Conservation (phyloP, 768 basidiomycete species). For the Boletus barrowsii region DNA sequence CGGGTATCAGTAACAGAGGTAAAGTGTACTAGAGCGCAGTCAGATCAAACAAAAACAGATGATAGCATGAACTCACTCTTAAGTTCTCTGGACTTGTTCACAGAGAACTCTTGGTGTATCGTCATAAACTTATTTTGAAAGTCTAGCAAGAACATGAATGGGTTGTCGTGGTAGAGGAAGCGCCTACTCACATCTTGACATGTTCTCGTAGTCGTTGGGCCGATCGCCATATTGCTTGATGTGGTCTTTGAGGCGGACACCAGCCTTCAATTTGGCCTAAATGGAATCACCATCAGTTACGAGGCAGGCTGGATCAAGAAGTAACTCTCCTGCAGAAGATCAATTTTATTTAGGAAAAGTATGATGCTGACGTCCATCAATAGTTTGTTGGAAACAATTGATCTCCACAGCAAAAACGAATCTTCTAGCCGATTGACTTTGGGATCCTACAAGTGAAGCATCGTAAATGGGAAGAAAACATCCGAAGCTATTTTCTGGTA, state of each 20-base stretch:
- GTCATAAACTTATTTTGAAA: conserved; percentile 71
- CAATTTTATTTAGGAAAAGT: conserved; percentile 79
- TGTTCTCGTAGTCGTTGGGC: conserved; percentile 75
- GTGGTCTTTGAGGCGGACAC: conserved; percentile 67
- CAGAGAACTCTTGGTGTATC: conserved; percentile 63
- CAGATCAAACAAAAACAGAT: neutral
- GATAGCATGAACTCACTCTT: conserved; percentile 49
- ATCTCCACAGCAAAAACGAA: conserved; percentile 71
- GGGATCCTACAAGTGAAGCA: conserved; percentile 48
- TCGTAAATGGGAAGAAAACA: conserved; percentile 3
- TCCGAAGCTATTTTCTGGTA: conserved; percentile 26
- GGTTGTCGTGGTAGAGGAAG: neutral
- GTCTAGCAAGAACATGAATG: conserved; percentile 40
- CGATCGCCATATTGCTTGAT: conserved; percentile 70
- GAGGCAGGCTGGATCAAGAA: neutral
- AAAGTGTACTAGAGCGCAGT: conserved; percentile 55
- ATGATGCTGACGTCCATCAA: conserved; percentile 74
- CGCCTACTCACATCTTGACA: conserved; percentile 61
- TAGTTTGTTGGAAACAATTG: conserved; percentile 68
- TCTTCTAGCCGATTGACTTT: conserved; percentile 77
- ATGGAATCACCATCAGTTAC: neutral
- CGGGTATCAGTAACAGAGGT: conserved; percentile 82
- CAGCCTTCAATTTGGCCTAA: conserved; percentile 72
- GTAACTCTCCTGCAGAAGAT: conserved; percentile 60
- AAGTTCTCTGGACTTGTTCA: conserved; percentile 69